phyloP scores from a whole-genome alignment of 2,329 filamentous ascomycete genomes.

The Colletotrichum euphorbiae region DNA sequence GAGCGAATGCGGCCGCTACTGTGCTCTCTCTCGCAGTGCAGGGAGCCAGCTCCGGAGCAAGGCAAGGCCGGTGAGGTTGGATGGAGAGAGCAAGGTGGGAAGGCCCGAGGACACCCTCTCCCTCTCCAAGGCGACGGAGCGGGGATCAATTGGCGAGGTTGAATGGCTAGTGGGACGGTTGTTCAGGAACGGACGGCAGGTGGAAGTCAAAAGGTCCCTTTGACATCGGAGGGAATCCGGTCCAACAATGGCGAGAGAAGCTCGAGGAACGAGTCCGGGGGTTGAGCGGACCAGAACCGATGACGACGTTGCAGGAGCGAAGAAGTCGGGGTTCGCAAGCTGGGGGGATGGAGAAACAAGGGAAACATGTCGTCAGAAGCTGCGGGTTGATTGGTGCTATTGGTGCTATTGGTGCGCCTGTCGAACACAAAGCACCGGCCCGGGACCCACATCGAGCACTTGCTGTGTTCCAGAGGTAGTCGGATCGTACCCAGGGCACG shows the following conservation, averaged over 20 bases:
- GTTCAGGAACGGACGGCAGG: slow-evolving; percentile 26
- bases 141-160: slow-evolving; percentile 22
- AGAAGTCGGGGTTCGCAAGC: slow-evolving; percentile 10
- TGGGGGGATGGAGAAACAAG: slow-evolving; percentile 14
- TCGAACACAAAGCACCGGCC: neutral
- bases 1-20: slow-evolving; percentile 4
- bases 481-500: too few species aligned
- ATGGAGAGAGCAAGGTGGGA: slow-evolving; percentile 10
- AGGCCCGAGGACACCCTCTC: slow-evolving; percentile 25
- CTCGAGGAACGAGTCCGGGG: slow-evolving; percentile 24
- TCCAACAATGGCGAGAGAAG: slow-evolving; percentile 11
- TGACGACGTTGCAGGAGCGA: slow-evolving; percentile 31
- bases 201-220: slow-evolving; percentile 22
- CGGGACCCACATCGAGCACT: neutral
- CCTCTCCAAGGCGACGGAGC: slow-evolving; percentile 28
- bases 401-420: slow-evolving; percentile 37
- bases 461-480: too few species aligned
- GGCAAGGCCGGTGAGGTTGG: slow-evolving; percentile 12
- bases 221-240: neutral
- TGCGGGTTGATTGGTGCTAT: neutral
- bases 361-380: slow-evolving; percentile 29
- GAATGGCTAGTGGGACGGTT: slow-evolving; percentile 11
- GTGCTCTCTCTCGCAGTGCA: neutral
- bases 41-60: slow-evolving; percentile 29
- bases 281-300: slow-evolving; percentile 21